phyloP scores from a whole-genome alignment of 495 filamentous ascomycete species.

The Hypoxylon fragiforme region DNA sequence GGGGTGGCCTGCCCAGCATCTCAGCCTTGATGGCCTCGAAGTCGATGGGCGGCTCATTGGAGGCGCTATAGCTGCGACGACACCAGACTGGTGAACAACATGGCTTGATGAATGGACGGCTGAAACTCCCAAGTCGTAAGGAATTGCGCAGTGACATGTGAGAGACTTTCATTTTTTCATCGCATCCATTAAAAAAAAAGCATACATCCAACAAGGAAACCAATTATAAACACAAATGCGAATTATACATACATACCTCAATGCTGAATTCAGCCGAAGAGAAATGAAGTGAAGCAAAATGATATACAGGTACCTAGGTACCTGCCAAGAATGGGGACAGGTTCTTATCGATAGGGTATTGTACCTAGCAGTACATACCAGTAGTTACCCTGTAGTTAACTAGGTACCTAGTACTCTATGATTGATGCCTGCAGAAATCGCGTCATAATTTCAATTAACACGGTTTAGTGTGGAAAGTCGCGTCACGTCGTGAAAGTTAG shows the following conservation, averaged over 20 bases:
- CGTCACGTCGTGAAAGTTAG: slow-evolving; percentile 15
- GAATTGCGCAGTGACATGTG: slow-evolving; percentile 3
- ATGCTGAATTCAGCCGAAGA: no score
- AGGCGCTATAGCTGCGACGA: slow-evolving; percentile 14
- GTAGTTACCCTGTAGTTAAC: neutral
- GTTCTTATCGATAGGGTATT: slow-evolving; percentile 28
- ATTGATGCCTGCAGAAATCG: slow-evolving; percentile 27
- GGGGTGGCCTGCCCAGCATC: slow-evolving; percentile 52
- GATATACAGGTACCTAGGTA: no score
- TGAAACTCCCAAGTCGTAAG: neutral
- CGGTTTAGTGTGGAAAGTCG: slow-evolving; percentile 23
- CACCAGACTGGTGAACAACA: neutral
- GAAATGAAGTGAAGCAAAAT: neutral
- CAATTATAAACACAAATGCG: no score
- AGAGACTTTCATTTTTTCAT: slow-evolving; percentile 9
- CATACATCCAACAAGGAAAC: no score
- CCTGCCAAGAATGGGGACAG: no score
- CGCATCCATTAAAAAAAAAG: no score
- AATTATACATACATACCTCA: no score
- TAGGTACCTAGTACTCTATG: slow-evolving; percentile 20
- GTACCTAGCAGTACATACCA: neutral
- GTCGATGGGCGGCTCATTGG: slow-evolving; percentile 1
- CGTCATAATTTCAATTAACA: slow-evolving; percentile 28
- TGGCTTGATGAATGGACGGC: neutral
- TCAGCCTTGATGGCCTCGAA: slow-evolving; percentile 25